phyloP scores from a whole-genome alignment of 371 early-diverging fungal genomes.

The Mortierella sp. region DNA sequence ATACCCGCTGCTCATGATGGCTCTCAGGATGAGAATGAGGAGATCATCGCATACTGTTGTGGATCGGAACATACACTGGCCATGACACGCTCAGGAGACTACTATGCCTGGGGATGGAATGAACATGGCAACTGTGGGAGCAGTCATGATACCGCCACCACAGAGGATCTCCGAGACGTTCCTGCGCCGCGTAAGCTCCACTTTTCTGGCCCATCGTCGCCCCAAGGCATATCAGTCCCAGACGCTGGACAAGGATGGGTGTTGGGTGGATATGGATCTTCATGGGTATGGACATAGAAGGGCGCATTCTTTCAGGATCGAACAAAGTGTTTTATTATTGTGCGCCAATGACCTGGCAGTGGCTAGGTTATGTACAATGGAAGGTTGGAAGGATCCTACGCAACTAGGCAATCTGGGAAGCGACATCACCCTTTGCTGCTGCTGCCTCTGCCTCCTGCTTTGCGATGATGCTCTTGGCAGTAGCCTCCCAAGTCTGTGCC shows the following conservation, averaged over 20 bases:
- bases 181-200: conserved; percentile 20
- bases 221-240: not conserved
- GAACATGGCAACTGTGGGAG: conserved; percentile 89
- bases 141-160: conserved; percentile 4
- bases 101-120: conserved; percentile 91
- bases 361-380: conserved; percentile 1
- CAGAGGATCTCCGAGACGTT: conserved; percentile 25
- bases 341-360: not conserved
- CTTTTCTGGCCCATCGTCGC: not conserved
- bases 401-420: too few species aligned
- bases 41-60: conserved; percentile 62
- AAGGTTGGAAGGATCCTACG: too few species aligned
- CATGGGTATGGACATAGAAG: conserved; percentile 11
- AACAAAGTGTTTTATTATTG: too few species aligned
- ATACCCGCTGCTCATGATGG: conserved; percentile 8
- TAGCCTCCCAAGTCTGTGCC: conserved; percentile 39
- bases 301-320: too few species aligned
- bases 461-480: conserved; percentile 41
- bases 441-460: conserved; percentile 50
- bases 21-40: not conserved
- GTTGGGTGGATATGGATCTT: conserved; percentile 13
- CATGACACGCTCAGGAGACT: conserved; percentile 53
- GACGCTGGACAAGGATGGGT: conserved; percentile 24
- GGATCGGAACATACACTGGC: conserved; percentile 86
- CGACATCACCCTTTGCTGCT: too few species aligned